phyloP scores from a whole-genome alignment of 441 rosid species.

The Croton laevigatus region DNA sequence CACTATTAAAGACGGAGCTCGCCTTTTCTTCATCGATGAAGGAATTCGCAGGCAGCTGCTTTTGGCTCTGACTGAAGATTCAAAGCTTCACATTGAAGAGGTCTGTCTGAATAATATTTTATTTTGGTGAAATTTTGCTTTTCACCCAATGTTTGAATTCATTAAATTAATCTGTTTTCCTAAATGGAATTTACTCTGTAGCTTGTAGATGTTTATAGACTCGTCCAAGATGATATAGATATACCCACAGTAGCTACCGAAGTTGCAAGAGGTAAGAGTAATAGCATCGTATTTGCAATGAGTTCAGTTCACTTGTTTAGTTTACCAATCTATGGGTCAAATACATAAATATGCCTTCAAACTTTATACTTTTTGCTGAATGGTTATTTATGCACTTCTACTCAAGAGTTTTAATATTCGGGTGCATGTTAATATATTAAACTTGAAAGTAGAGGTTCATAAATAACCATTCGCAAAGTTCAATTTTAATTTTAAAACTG shows the following conservation, averaged over 20 bases:
- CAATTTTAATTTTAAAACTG: no score
- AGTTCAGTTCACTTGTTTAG: background rate
- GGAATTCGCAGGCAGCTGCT: slow-evolving; percentile 88
- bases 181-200: slow-evolving; percentile 31
- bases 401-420: no score
- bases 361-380: no score
- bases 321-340: no score
- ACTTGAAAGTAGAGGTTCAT: no score
- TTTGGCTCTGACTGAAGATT: slow-evolving; percentile 89
- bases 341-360: no score
- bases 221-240: slow-evolving; percentile 77
- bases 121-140: background rate
- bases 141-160: background rate
- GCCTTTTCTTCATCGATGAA: slow-evolving; percentile 77
- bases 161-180: slow-evolving; percentile 6
- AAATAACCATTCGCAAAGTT: no score
- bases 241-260: slow-evolving; percentile 65
- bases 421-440: no score
- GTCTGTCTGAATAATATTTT: slow-evolving; percentile 28
- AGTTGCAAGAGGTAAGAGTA: slow-evolving; percentile 65
- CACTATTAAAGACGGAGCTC: slow-evolving; percentile 93
- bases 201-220: slow-evolving; percentile 89
- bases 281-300: background rate
- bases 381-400: no score
- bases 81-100: slow-evolving; percentile 94